Evolutionary conservation across 2,329 filamentous ascomycete species (phyloP), one percentile per base, ranked within the genome.

Genomic region (Diplodia scrobiculata): DNA sequence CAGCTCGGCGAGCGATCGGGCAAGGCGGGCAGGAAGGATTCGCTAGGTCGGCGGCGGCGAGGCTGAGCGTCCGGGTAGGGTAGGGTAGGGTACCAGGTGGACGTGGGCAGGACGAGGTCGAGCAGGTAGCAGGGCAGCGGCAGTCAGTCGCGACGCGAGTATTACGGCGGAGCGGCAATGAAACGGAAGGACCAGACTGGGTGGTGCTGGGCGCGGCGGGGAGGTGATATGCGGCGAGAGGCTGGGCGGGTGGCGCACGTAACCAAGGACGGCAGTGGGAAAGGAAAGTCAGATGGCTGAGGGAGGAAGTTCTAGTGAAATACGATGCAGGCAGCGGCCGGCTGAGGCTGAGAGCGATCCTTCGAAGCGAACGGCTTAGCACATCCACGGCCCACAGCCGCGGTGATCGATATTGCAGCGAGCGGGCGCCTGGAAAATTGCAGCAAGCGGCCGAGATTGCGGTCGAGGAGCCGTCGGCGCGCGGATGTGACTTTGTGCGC

Each of bases 321-420:
- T 64, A 65, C 62, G 62, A 55, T 25, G 62, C 60, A 63, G 62
- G 62, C 62, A 64, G 62, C 62, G 34, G 27, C 9, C 19, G 62
- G 62, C 62, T 65, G 62, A 65, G 62, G 60, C 60, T 63, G 60
- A 52, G 60, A 63, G 60, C 21, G 45, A 63, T 53, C 51, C 50
- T 54, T 29, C 38, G 25, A 54, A 47, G 62, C 50, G 62, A 65
- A 55, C 51, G 62, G 62, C 50, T 65, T 47, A 45, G 62, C 50
- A 64, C 50, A 65, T 65, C 27, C n/a, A 29, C 45, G 48, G 55
- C 25, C 55, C 55, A 60, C 55, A 32, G 38, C 14, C 17, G 55
- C 25, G 55, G 21, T 19, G 55, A 48, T 48, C 38, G 25, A 48
- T 47, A n/a, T 14, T 29, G 47, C 21, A 29, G 32, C 41, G 7